phyloP scores from a whole-genome alignment of 306 rosid genomes.

The Acacia acuminata region DNA sequence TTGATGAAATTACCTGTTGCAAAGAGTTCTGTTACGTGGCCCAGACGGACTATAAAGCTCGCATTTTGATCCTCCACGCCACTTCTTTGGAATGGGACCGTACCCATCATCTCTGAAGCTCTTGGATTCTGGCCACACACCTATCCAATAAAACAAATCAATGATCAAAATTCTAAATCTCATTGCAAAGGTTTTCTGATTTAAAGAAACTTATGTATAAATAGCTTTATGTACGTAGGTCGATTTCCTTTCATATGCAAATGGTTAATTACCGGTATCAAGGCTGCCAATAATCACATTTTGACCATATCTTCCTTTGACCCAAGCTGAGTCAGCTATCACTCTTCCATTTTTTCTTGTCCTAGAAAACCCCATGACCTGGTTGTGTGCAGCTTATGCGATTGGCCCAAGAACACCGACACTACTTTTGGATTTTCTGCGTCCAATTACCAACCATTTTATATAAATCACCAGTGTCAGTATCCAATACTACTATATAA shows the following conservation, averaged over 20 bases:
- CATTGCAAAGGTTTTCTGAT: neutral
- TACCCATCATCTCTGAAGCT: neutral
- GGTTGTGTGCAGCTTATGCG: neutral
- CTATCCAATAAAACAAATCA: neutral
- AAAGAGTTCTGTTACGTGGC: neutral
- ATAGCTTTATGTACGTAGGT: neutral
- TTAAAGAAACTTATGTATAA: neutral
- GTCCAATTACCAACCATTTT: neutral
- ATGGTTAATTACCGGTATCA: neutral
- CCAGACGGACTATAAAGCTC: neutral
- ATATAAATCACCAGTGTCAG: neutral
- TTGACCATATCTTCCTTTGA: neutral
- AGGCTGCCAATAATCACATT: neutral
- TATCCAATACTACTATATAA: too few relatives aligned
- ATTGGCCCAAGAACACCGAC: conserved; percentile 28
- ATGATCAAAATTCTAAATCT: neutral
- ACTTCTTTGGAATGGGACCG: neutral
- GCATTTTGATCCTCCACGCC: neutral
- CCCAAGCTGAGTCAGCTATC: neutral
- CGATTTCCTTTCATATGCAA: too few relatives aligned
- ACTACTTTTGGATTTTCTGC: conserved; percentile 47
- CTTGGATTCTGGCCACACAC: neutral
- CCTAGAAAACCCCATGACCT: neutral
- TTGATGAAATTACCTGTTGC: neutral
- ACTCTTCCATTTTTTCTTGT: neutral